Evolutionary conservation across 1,139 yeast species (phyloP), one percentile per base, ranked within the genome.

Genomic region (Fermentozyma sake): DNA sequence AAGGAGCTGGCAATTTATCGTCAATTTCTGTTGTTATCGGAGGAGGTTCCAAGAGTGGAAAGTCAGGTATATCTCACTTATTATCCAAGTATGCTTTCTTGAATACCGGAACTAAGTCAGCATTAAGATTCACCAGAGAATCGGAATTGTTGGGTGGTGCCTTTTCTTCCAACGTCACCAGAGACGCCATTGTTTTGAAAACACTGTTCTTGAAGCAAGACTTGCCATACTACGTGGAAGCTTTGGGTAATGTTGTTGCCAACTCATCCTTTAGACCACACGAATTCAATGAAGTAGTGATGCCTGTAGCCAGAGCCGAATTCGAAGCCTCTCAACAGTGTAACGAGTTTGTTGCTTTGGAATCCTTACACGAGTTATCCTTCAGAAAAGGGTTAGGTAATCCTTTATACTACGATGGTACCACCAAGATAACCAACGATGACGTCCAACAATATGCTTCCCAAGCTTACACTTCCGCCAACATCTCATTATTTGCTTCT

Each of bases 81-180:
- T 72, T 89, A 50, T 77, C 93, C 48, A 77, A 87, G 61, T 87
- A 76, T 61, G 81, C 81, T 50, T 91, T 82, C 70, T 76, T 84
- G 59, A 82, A 83, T 71, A 87, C 96, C 38, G 71, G 72, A 41
- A 58, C 76, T 47, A 86, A 87, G 61, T 82, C 95, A 18, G 96
- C 95, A 17, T 72, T 91, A 55, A 84, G 98, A 68, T 72, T 89
- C 52, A 83, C 89, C 50, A 83, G 98, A 63, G 98, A 93, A 66
- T 68, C 91, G 32, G 99, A 93, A 67, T 76, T 91, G 43, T 72
- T 91, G 47, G 98, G 98, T 42, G 97, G 96, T 52, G 63, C 62
- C 39, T 76, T 86, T 57, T 55, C 73, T 28, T 68, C 94, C 26
- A 50, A 58, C 33, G 80, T 86, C 44, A 77, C 86, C 55, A 82